Evolutionary conservation across 768 basidiomycete species (phyloP).

Genomic region (Coprinellus aureogranulatus): DNA sequence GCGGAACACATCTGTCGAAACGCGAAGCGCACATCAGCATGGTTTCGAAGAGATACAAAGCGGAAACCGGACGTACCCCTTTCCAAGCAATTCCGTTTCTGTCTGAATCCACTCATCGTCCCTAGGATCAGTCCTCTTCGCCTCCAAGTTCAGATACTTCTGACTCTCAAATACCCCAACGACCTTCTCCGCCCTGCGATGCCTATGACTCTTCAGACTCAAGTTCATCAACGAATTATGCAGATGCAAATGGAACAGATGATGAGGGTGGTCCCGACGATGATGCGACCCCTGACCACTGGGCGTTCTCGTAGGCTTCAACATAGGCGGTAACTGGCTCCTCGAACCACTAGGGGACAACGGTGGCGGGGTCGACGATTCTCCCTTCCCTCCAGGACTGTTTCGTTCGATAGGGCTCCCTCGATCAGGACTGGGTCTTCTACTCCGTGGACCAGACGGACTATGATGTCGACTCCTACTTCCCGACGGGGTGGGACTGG

Average conservation of each 20-base stretch:
- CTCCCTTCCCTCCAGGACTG: neutral
- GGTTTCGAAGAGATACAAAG: neutral
- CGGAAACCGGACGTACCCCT: constrained; percentile 37
- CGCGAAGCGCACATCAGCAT: neutral
- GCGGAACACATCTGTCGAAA: constrained; percentile 46
- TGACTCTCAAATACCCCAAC: constrained; percentile 77
- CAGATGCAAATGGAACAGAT: constrained; percentile 33
- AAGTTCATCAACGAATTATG: constrained; percentile 40
- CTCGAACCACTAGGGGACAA: neutral
- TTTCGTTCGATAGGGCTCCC: neutral
- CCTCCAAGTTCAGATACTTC: constrained; percentile 66
- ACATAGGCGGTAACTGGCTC: neutral
- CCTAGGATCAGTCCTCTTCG: constrained; percentile 49
- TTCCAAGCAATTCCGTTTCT: constrained; percentile 43
- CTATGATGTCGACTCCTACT: neutral
- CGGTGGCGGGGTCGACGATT: neutral
- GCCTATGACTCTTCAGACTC: constrained; percentile 24
- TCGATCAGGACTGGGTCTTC: too few relatives aligned
- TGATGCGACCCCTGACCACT: constrained; percentile 8
- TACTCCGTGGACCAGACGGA: too few relatives aligned
- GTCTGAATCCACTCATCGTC: constrained; percentile 40
- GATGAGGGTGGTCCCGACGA: too few relatives aligned
- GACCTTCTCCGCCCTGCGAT: constrained; percentile 42
- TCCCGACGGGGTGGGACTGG: neutral
- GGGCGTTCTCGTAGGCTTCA: neutral